phyloP scores from a whole-genome alignment of 768 basidiomycete species.

The Termitomyces sp. region DNA sequence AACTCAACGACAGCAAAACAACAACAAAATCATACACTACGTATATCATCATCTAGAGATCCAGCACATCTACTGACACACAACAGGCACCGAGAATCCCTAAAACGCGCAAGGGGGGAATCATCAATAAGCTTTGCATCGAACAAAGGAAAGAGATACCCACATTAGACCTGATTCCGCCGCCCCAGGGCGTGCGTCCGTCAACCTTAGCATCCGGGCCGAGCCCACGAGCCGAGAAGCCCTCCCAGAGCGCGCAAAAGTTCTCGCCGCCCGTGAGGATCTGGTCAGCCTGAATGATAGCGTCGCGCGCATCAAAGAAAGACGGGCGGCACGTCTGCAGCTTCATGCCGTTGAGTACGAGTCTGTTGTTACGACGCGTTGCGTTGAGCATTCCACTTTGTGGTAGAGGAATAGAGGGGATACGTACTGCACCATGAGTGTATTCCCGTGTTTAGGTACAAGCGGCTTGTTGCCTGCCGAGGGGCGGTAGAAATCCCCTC shows the following conservation, averaged over 20 bases:
- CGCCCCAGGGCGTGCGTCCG: conserved; percentile 88
- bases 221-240: conserved; percentile 78
- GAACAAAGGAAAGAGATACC: no score
- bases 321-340: conserved; percentile 86
- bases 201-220: conserved; percentile 71
- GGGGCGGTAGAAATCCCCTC: conserved; percentile 70
- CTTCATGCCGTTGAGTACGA: conserved; percentile 92
- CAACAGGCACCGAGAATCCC: neutral
- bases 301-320: conserved; percentile 87
- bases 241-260: conserved; percentile 80
- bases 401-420: neutral
- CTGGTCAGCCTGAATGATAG: conserved; percentile 88
- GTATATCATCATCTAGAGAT: neutral
- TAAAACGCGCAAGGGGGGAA: no score
- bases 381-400: no score
- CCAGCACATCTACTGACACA: neutral
- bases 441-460: conserved; percentile 90
- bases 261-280: conserved; percentile 92
- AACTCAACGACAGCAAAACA: neutral
- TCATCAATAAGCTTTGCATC: no score
- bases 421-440: conserved; percentile 65
- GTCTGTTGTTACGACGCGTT: conserved; percentile 26
- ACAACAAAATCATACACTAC: neutral
- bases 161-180: conserved; percentile 75
- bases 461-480: conserved; percentile 48